A percentile compares a stretch with the other conserved stretches of the same genome.
phyloP scores from a whole-genome alignment of 1,284 basidiomycete species.

The Ustilago crameri region DNA sequence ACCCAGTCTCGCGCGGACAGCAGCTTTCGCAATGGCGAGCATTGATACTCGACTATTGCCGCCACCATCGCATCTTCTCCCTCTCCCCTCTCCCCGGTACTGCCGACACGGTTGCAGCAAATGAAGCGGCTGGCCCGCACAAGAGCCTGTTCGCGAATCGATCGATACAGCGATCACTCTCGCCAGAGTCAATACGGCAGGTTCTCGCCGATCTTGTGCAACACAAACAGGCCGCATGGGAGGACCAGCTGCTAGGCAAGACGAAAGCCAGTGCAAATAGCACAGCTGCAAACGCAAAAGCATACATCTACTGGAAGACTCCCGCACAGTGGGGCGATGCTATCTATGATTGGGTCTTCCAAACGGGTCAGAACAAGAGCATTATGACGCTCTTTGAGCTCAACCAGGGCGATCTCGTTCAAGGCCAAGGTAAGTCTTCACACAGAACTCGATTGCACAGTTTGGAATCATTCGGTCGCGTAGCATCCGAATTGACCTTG shows the following conservation, averaged over 20 bases:
- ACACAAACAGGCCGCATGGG: constrained; percentile 44
- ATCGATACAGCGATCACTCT: constrained; percentile 40
- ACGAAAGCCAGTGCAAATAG: constrained; percentile 9
- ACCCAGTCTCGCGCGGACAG: constrained; percentile 70
- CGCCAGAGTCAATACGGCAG: constrained; percentile 36
- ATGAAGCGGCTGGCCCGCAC: constrained; percentile 18
- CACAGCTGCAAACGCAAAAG: constrained; percentile 26
- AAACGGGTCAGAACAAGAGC: constrained; percentile 71
- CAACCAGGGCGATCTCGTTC: constrained; percentile 70
- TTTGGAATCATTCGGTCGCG: too few species aligned
- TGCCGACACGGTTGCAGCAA: not conserved
- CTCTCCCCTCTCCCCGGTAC: constrained; percentile 63
- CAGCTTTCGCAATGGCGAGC: constrained; percentile 71
- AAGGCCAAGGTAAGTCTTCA: constrained; percentile 46
- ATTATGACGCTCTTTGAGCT: constrained; percentile 74
- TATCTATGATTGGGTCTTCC: constrained; percentile 72
- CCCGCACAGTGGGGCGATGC: constrained; percentile 72
- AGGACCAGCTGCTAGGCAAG: constrained; percentile 52
- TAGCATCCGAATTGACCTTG: too few species aligned
- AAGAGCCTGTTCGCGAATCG: constrained; percentile 31
- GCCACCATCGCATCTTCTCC: constrained; percentile 69
- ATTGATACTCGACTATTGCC: constrained; percentile 70
- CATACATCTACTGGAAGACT: constrained; percentile 71
- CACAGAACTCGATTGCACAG: too few species aligned
- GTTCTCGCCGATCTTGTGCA: constrained; percentile 54